These are phyloP conservation scores for Phialocephala subalpina DNA, from an alignment of 2,329 filamentous ascomycete genomes.

Conservation along the genomic window DNA sequence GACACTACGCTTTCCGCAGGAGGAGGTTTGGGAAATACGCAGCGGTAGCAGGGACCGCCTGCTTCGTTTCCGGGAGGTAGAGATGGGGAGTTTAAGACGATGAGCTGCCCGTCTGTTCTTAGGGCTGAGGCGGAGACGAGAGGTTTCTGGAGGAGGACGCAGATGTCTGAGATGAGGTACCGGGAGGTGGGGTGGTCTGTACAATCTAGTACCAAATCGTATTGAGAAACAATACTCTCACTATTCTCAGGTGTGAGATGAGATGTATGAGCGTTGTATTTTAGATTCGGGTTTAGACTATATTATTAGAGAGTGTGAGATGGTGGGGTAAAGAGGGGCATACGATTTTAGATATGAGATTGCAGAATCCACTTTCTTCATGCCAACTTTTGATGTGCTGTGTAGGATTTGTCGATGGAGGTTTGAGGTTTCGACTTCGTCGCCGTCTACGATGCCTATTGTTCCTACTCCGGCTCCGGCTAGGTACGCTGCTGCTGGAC, in stretches of 20 bases:
- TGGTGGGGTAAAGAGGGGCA: conserved; percentile 31
- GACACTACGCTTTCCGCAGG: conserved; percentile 83
- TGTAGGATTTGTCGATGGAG: conserved; percentile 93
- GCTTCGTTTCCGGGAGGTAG: conserved; percentile 60
- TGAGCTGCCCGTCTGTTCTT: conserved; percentile 87
- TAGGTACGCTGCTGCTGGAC: conserved; percentile 91
- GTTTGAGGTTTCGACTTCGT: conserved; percentile 88
- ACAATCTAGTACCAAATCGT: conserved; percentile 91
- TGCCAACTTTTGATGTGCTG: conserved; percentile 72
- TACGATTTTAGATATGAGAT: conserved; percentile 65
- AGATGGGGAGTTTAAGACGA: conserved; percentile 85
- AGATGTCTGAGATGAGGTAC: conserved; percentile 91
- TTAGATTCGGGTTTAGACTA: conserved; percentile 77
- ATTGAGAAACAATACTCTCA: conserved; percentile 68
- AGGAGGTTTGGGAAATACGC: conserved; percentile 88
- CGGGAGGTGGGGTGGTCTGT: conserved; percentile 92
- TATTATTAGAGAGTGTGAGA: conserved; percentile 7
- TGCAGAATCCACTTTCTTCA: conserved; percentile 83
- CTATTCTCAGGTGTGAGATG: conserved; percentile 77
- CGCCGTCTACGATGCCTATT: conserved; percentile 86
- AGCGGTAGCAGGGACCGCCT: conserved; percentile 90
- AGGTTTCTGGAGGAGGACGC: conserved; percentile 79
- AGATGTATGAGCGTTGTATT: conserved; percentile 66
- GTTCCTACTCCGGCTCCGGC: conserved; percentile 87
- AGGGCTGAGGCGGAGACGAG: conserved; percentile 91